Evolutionary conservation across 1,284 basidiomycete genomes (phyloP), one percentile per base, ranked within the genome.

Genomic region (Peniophora sp.): DNA sequence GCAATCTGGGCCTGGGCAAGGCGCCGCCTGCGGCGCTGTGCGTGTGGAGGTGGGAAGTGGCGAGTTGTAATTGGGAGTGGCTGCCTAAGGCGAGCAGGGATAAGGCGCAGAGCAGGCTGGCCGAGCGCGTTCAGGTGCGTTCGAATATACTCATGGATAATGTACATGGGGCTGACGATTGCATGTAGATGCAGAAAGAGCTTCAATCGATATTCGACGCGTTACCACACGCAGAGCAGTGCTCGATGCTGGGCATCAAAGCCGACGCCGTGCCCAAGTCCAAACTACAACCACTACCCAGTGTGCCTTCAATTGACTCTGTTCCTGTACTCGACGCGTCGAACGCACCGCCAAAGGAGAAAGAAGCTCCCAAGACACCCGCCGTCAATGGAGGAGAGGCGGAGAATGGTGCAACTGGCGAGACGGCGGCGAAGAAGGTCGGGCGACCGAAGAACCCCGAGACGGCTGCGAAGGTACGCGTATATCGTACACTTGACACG

Each of bases 31-130:
- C 83, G 3, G 66, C 73, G 18, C 64, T 88, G 32, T 84, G 80
- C 57, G 68, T 89, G n/a, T 95, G 91, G 91, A 74, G 92, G 54
- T 94, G 92, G 92, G 92, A 95, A 62, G 82, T 87, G 6, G 82
- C 76, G 56, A 74, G 81, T 14, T 58, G 72, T 20, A 69, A 74
- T 55, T 64, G 69, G 47, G 70, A 78, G 46, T 85, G 85, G 79
- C 66, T 94, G 27, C 90, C 91, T 0, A 83, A 80, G 60, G 79
- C 77, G 58, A 73, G 75, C 8, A 71, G 73, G 52, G 86, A 89
- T 53, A 88, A 79, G 62, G 77, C 78, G 1, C 75, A 82, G 32
- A 65, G 65, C n/a, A 75, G 91, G 56, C 65, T 75, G 12, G 69
- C 72, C 23, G 89, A 94, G 57, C 76, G 91, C 51, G 57, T 74